Evolutionary conservation across 169 alveolate genomes (phyloP).

Genomic region (Plasmodium sp.): DNA sequence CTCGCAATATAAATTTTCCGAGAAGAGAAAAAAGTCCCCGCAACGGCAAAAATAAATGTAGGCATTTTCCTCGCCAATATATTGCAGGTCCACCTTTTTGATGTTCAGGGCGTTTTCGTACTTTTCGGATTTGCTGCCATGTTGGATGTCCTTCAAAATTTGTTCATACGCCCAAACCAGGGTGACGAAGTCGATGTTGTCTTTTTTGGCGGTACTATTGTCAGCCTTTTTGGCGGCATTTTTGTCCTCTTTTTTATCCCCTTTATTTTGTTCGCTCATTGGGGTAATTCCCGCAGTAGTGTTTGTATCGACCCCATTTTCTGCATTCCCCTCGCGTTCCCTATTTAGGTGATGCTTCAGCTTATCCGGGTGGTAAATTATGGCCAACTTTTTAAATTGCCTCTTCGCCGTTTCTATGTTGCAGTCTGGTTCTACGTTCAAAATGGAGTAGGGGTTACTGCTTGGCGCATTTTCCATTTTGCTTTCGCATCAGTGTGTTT

Average conservation of each 20-base stretch:
- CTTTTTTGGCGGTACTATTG: not conserved
- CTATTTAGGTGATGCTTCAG: constrained; percentile 15
- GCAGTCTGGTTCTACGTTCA: constrained; percentile 45
- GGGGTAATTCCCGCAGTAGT: not conserved
- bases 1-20: constrained; percentile 42
- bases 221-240: not conserved
- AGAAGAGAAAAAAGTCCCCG: constrained; percentile 55
- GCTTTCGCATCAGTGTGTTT: not conserved
- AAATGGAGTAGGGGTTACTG: constrained; percentile 51
- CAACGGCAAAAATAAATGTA: constrained; percentile 55
- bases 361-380: constrained; percentile 66
- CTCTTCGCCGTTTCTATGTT: constrained; percentile 39
- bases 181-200: constrained; percentile 43
- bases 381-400: constrained; percentile 55
- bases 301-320: not conserved
- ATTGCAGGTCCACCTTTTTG: constrained; percentile 41
- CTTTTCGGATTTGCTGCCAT: constrained; percentile 20
- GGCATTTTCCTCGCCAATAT: constrained; percentile 24
- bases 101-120: constrained; percentile 61
- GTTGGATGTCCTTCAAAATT: constrained; percentile 45
- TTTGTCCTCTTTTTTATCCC: not conserved
- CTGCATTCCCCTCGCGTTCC: not conserved
- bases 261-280: not conserved
- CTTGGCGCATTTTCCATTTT: constrained; percentile 4
- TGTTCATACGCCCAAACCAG: constrained; percentile 70